These are phyloP conservation scores for Nothophytophthora sp. DNA, from an alignment of 352 stramenopile genomes.

Conservation along the genomic window DNA sequence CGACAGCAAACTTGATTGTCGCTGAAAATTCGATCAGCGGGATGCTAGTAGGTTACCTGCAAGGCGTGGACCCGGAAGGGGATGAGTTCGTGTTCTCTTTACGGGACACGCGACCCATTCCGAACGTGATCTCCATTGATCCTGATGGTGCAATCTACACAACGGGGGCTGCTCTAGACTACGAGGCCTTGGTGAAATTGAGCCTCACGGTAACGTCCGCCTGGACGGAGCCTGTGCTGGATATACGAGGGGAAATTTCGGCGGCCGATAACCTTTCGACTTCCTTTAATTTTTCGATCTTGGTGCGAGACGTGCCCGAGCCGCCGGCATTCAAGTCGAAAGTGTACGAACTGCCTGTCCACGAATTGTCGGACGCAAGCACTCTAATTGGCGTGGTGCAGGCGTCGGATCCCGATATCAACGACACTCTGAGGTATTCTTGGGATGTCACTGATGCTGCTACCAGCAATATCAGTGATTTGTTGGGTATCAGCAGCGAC, in stretches of 20 bases:
- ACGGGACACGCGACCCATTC: conserved; percentile 23
- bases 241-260: conserved; percentile 9
- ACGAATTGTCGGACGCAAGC: conserved; percentile 36
- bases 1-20: conserved; percentile 25
- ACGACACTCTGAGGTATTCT: conserved; percentile 31
- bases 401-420: conserved; percentile 38
- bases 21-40: conserved; percentile 33
- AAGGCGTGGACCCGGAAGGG: conserved; percentile 45
- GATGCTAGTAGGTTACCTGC: conserved; percentile 30
- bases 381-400: conserved; percentile 40
- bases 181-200: conserved; percentile 13
- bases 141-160: conserved; percentile 13
- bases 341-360: conserved; percentile 27
- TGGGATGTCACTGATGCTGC: conserved; percentile 6
- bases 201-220: not conserved
- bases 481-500: conserved; percentile 16
- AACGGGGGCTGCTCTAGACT: conserved; percentile 16
- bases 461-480: not conserved
- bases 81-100: conserved; percentile 45
- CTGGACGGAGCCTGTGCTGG: conserved; percentile 11
- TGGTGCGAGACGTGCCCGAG: conserved; percentile 14
- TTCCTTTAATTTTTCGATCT: conserved; percentile 15
- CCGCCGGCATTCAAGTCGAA: conserved; percentile 8
- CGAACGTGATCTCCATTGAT: conserved; percentile 13
- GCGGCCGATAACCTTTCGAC: conserved; percentile 6